Evolutionary conservation across 768 basidiomycete genomes (phyloP).

Genomic region (Auriscalpium vulgare): DNA sequence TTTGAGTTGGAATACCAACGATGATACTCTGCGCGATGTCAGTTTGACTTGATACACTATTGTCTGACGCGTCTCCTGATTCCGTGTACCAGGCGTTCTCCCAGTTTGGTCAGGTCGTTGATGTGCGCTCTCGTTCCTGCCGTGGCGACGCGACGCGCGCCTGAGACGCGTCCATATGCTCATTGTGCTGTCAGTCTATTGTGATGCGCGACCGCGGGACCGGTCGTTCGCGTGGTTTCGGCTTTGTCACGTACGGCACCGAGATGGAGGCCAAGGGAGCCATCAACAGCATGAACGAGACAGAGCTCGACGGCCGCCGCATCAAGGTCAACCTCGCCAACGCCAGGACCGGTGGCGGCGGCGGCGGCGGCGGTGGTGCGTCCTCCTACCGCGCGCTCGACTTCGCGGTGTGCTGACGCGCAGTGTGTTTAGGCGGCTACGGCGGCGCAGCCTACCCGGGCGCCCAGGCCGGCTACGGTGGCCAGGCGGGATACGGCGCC

Average conservation of each 20-base stretch:
- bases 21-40: conserved; percentile 84
- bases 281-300: conserved; percentile 73
- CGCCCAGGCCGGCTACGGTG: conserved; percentile 17
- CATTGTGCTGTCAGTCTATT: conserved; percentile 60
- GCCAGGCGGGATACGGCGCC: conserved; percentile 4
- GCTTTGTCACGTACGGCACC: conserved; percentile 77
- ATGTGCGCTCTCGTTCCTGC: conserved; percentile 62
- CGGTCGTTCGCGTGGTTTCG: conserved; percentile 93
- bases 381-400: not conserved
- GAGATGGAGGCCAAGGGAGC: conserved; percentile 67
- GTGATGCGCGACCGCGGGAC: conserved; percentile 99
- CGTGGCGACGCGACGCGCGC: not conserved
- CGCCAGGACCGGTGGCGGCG: conserved; percentile 48
- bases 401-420: not conserved
- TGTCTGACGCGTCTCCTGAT: conserved; percentile 19
- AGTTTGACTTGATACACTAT: conserved; percentile 45
- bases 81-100: conserved; percentile 76
- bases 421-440: conserved; percentile 21
- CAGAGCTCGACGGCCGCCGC: conserved; percentile 87
- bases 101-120: conserved; percentile 73
- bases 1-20: conserved; percentile 94
- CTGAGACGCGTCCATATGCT: not conserved
- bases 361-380: conserved; percentile 26
- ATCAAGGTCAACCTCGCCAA: conserved; percentile 86
- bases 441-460: conserved; percentile 10